Evolutionary conservation across 2,329 filamentous ascomycete species (phyloP), one percentile per base, ranked within the genome.

Genomic region (Gaeumannomyces tritici): DNA sequence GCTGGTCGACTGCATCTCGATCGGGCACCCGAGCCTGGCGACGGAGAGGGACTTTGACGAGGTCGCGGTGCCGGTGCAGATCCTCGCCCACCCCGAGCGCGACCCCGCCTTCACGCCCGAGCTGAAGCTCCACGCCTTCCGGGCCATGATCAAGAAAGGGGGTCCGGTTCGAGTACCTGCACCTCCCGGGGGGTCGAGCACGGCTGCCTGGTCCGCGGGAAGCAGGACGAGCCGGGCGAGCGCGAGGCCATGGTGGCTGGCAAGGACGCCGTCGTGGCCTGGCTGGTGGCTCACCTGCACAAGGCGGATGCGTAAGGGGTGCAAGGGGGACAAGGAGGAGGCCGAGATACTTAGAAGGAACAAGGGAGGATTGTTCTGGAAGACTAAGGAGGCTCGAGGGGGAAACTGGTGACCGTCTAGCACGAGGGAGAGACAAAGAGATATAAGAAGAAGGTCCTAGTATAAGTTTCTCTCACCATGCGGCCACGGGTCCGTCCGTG

Each of bases 111-210:
- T 73, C 66, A 73, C 76, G 1, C 61, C 69, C 0, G 80, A 82
- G 69, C 61, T 83, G 60, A 84, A 83, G 71, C 58, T 63, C 57
- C 70, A 76, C 67, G 70, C 74, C 0, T 75, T 79, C 64, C 66
- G 72, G 61, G 73, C 71, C 11, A 63, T 83, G 54, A 73, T 69
- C 28, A 71, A 67, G 59, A 58, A n/a, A 73, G 18, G 73, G 72
- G 0, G 62, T 82, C 8, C 67, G 73, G 15, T 82, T 77, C 64
- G 78, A 81, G 60, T 84, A 82, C 69, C 75, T 77, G 65, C 74
- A 82, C 67, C 83, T 82, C 65, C 77, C 81, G 0, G 78, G n/a
- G 77, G 0, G 69, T 82, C 21, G 70, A 68, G 63, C 82, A 86
- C 71, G 76, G 71, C 2, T 81, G 72, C 59, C 68, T 79, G 3